Base-by-base conservation (phyloP, 2,329 filamentous ascomycete species). In the Dendryphion nanum region DNA sequence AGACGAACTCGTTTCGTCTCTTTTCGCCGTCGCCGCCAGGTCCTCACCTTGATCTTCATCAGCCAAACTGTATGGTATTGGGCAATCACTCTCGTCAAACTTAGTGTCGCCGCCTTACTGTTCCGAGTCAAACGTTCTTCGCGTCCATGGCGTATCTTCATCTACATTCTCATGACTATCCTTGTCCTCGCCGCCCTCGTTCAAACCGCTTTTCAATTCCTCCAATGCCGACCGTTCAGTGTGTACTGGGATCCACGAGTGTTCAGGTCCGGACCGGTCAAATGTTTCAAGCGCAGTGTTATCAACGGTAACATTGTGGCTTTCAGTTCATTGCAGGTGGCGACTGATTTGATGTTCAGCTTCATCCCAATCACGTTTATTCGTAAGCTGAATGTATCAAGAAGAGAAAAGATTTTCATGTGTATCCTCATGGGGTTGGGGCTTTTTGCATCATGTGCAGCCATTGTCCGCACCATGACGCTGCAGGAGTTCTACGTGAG, bases 51-150 rank as follows among this genome's bases (percentile, higher is more conserved):
- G 19, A 35, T 57, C 44, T 59, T 59, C 44, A 43, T 50, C 17
- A 40, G 39, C 26, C 56, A 59, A 43, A 38, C 54, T 4, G 19
- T 58, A 28, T 59, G 55, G 54, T 53, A 53, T 38, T 58, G 49
- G 39, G 43, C 48, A n/a, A 47, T 57, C n/a, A 49, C 47, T 4
- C 41, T 57, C 7, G 42, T 53, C 34, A 57, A 58, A 28, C 39
- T 57, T 18, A 47, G 42, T 18, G 55, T 60, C 23, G 51, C 51
- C 18, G 33, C 40, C 2, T 45, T 60, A 12, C 48, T 60, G 10
- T 40, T 57, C 1, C 53, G 55, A 26, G 37, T 57, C 14, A 52
- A 55, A 28, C 41, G 40, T 19, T 42, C 44, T 4, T 41, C 31
- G 4, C 38, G 37, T 2, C 34, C 32, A 12, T 60, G 56, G 55